Conservation (phyloP, 768 basidiomycete genomes). For the Heimioporus sp. region DNA sequence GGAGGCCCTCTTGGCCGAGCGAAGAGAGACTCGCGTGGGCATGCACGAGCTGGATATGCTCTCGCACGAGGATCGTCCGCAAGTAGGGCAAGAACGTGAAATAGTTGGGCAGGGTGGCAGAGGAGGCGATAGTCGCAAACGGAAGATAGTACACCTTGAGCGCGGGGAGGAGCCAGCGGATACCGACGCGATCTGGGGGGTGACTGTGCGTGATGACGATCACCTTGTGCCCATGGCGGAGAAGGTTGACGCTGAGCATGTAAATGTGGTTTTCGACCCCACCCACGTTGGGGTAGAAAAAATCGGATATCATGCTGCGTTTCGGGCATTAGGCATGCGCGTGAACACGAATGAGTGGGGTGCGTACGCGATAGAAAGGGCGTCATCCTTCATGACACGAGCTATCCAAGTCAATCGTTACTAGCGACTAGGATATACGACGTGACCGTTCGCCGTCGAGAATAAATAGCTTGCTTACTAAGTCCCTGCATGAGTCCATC, state of each 20-base stretch:
- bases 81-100: slow-evolving; percentile 91
- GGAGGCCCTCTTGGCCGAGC: slow-evolving; percentile 88
- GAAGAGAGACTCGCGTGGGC: slow-evolving; percentile 90
- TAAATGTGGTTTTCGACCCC: slow-evolving; percentile 98
- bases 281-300: slow-evolving; percentile 91
- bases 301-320: slow-evolving; percentile 90
- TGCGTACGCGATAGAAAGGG: slow-evolving; percentile 30
- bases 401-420: no score
- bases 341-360: not conserved
- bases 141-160: slow-evolving; percentile 97
- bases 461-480: no score
- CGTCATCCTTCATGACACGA: slow-evolving; percentile 23
- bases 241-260: slow-evolving; percentile 82
- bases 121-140: slow-evolving; percentile 82
- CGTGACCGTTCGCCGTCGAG: no score
- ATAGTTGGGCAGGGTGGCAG: slow-evolving; percentile 93
- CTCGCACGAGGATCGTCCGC: slow-evolving; percentile 82
- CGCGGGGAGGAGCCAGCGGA: slow-evolving; percentile 84
- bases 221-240: slow-evolving; percentile 85
- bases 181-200: slow-evolving; percentile 77
- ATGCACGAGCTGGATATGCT: slow-evolving; percentile 84
- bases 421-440: no score
- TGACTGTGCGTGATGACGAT: slow-evolving; percentile 95
- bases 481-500: no score
- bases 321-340: no score